These are phyloP conservation scores for Rosa persica DNA, from an alignment of 306 rosid species.

Conservation along the genomic window DNA sequence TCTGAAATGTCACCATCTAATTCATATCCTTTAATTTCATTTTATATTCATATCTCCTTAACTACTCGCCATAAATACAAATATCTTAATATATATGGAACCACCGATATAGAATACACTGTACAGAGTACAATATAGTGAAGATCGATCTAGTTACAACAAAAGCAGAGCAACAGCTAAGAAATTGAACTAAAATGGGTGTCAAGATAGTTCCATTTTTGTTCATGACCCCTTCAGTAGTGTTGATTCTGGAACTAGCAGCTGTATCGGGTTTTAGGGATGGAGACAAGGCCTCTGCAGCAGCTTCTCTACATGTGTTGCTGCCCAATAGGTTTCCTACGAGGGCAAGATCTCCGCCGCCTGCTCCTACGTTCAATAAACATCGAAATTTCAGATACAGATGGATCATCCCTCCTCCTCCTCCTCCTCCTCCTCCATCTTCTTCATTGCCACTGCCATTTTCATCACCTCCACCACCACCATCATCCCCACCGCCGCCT, in stretches of 20 bases:
- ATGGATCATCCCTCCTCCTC: neutral
- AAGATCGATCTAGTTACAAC: neutral
- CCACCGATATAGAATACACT: neutral
- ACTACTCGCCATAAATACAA: neutral
- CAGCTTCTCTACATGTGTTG: neutral
- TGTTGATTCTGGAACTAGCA: neutral
- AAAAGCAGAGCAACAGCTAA: neutral
- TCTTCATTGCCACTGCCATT: neutral
- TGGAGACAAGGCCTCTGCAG: neutral
- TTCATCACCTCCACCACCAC: neutral
- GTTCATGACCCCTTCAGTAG: neutral
- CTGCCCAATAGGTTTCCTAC: neutral
- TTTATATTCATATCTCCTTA: neutral
- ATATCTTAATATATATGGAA: neutral
- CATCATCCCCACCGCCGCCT: neutral
- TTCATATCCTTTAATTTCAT: neutral
- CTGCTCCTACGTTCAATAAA: neutral
- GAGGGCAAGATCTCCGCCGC: constrained; percentile 6
- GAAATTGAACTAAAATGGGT: neutral
- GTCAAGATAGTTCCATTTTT: neutral
- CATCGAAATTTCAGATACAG: neutral
- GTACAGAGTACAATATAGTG: neutral
- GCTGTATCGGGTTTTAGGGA: neutral
- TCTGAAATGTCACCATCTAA: neutral
- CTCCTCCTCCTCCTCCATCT: neutral